A percentile compares a stretch with the other conserved stretches of the same genome.
Evolutionary conservation across 768 basidiomycete genomes (phyloP).

Genomic region (Termitomyces sp.): DNA sequence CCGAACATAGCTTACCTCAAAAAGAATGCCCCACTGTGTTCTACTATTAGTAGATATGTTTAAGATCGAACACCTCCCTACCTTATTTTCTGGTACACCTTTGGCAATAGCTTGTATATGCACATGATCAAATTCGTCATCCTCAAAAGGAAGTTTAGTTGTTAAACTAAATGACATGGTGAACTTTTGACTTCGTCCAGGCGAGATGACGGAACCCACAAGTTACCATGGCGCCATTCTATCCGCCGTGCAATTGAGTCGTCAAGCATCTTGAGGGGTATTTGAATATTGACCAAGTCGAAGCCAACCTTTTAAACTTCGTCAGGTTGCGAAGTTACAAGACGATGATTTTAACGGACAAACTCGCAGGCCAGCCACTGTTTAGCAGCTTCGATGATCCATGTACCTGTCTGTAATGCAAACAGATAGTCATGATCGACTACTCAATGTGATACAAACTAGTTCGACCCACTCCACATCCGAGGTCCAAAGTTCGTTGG

Average conservation of each 20-base stretch:
- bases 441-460: neutral
- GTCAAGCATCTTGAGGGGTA: slow-evolving; percentile 48
- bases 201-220: slow-evolving; percentile 34
- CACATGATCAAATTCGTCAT: slow-evolving; percentile 81
- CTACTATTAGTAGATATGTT: slow-evolving; percentile 3
- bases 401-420: slow-evolving; percentile 51
- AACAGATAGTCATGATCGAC: neutral
- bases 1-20: slow-evolving; percentile 41
- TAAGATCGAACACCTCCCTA: slow-evolving; percentile 14
- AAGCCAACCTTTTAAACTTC: slow-evolving; percentile 56
- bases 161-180: slow-evolving; percentile 46
- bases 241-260: slow-evolving; percentile 50
- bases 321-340: neutral
- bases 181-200: neutral
- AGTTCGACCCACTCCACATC: slow-evolving; percentile 57
- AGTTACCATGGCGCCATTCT: slow-evolving; percentile 73
- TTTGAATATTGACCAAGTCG: slow-evolving; percentile 72
- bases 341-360: slow-evolving; percentile 26
- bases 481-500: slow-evolving; percentile 56
- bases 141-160: slow-evolving; percentile 73
- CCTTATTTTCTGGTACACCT: slow-evolving; percentile 75
- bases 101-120: slow-evolving; percentile 61
- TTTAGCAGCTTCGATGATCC: slow-evolving; percentile 70
- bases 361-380: slow-evolving; percentile 63
- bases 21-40: slow-evolving; percentile 58